Evolutionary conservation across 306 rosid genomes (phyloP).

Genomic region (Mimosa pudica): DNA sequence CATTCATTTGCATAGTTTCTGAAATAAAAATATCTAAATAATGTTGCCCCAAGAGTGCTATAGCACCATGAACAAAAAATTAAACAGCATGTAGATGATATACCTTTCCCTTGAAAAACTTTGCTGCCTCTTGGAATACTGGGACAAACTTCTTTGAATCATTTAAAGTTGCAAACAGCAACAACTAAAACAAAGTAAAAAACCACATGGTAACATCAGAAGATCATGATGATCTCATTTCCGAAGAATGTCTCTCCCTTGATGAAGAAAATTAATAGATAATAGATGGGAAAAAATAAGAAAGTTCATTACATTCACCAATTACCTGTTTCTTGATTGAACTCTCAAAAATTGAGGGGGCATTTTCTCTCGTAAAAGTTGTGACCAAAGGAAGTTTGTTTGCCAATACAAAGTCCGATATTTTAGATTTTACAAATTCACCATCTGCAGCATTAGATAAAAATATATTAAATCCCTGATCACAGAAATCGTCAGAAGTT

Average conservation of each 20-base stretch:
- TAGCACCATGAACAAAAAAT: not conserved
- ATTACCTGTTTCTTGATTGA: constrained; percentile 91
- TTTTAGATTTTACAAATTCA: constrained; percentile 66
- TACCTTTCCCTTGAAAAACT: constrained; percentile 94
- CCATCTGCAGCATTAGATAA: constrained; percentile 60
- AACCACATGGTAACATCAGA: constrained; percentile 26
- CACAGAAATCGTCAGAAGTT: constrained; percentile 7
- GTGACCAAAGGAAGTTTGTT: constrained; percentile 94
- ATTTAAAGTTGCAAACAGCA: constrained; percentile 72
- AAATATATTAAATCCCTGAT: constrained; percentile 15
- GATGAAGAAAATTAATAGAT: constrained; percentile 10
- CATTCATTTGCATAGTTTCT: constrained; percentile 12
- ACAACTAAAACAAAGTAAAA: constrained; percentile 53
- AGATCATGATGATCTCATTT: constrained; percentile 11
- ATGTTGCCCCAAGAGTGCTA: constrained; percentile 22
- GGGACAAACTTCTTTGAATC: constrained; percentile 75
- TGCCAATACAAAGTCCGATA: constrained; percentile 70
- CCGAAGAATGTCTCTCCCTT: constrained; percentile 18
- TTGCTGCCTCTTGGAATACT: constrained; percentile 76
- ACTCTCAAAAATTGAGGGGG: constrained; percentile 84
- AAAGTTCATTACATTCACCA: constrained; percentile 10
- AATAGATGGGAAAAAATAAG: not conserved
- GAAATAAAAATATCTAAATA: constrained; percentile 13
- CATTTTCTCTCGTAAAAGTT: constrained; percentile 81
- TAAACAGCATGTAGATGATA: constrained; percentile 12